These are phyloP conservation scores for Stenogyne calaminthoides DNA, from an alignment of 305 asterid species.

Conservation along the genomic window DNA sequence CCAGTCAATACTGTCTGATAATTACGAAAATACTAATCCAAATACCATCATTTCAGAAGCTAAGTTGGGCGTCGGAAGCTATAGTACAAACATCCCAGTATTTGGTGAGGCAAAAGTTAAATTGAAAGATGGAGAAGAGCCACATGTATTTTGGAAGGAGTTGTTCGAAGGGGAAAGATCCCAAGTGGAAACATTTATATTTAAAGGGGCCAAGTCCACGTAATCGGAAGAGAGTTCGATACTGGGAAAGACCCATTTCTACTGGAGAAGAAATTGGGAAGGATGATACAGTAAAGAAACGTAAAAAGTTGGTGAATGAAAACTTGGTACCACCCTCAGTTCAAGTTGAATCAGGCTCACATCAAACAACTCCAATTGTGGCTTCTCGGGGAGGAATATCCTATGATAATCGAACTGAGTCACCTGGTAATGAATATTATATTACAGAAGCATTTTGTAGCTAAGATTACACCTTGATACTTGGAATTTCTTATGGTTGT, in stretches of 20 bases:
- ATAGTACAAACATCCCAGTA: slow-evolving; percentile 43
- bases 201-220: slow-evolving; percentile 47
- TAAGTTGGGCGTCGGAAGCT: slow-evolving; percentile 54
- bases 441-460: slow-evolving; percentile 24
- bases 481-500: slow-evolving; percentile 33
- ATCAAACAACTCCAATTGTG: slow-evolving; percentile 35
- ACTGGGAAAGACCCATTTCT: slow-evolving; percentile 41
- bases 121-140: slow-evolving; percentile 57
- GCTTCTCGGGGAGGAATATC: slow-evolving; percentile 38
- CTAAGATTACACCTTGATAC: slow-evolving; percentile 10
- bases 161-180: slow-evolving; percentile 65
- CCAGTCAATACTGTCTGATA: slow-evolving; percentile 50
- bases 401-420: slow-evolving; percentile 14
- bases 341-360: slow-evolving; percentile 45
- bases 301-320: slow-evolving; percentile 51
- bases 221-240: slow-evolving; percentile 74
- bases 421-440: slow-evolving; percentile 15
- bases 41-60: slow-evolving; percentile 63
- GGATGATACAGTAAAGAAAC: slow-evolving; percentile 60
- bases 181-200: slow-evolving; percentile 64
- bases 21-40: slow-evolving; percentile 28
- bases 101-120: slow-evolving; percentile 67
- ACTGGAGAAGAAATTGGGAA: slow-evolving; percentile 36
- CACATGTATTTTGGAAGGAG: slow-evolving; percentile 73
- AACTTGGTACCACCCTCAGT: slow-evolving; percentile 39